Percentiles rank a stretch among this genome's conserved stretches.
Conservation (phyloP, 2,329 filamentous ascomycete genomes). For the Coleophoma crateriformis region DNA sequence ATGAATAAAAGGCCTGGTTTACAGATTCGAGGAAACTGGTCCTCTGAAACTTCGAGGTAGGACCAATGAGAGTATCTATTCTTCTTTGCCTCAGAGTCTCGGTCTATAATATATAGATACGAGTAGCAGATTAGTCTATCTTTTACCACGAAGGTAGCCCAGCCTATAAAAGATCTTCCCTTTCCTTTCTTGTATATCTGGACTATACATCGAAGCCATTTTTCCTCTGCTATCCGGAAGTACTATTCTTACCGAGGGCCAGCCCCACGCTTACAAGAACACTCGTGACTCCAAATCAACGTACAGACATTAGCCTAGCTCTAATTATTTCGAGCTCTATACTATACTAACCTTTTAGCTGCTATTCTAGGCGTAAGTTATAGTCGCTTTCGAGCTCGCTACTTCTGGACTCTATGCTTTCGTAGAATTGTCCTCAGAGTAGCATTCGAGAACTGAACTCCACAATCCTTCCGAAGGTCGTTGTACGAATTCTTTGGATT, state of each 20-base stretch:
- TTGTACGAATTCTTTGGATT: too few relatives aligned
- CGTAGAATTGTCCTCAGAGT: too few relatives aligned
- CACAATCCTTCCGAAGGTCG: too few relatives aligned
- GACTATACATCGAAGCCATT: not conserved
- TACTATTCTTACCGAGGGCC: not conserved
- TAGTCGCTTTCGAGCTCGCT: too few relatives aligned
- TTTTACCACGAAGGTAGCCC: not conserved
- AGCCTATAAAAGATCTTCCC: conserved; percentile 3
- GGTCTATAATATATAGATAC: conserved; percentile 1
- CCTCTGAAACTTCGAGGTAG: conserved; percentile 1
- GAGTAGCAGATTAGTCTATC: not conserved
- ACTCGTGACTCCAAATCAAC: too few relatives aligned
- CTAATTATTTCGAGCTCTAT: too few relatives aligned
- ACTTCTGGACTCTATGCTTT: too few relatives aligned
- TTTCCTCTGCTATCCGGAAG: not conserved
- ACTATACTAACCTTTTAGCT: too few relatives aligned
- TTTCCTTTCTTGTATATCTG: conserved; percentile 2
- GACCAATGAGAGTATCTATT: not conserved
- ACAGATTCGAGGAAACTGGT: not conserved
- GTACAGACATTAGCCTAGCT: too few relatives aligned
- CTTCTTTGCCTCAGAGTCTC: conserved; percentile 1
- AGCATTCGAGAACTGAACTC: too few relatives aligned
- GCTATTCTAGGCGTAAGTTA: too few relatives aligned
- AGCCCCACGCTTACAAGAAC: too few relatives aligned
- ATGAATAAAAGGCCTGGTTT: conserved; percentile 6